These are phyloP conservation scores for Helianthus tuberosus DNA, from an alignment of 129 eudicot genomes.

Conservation along the genomic window DNA sequence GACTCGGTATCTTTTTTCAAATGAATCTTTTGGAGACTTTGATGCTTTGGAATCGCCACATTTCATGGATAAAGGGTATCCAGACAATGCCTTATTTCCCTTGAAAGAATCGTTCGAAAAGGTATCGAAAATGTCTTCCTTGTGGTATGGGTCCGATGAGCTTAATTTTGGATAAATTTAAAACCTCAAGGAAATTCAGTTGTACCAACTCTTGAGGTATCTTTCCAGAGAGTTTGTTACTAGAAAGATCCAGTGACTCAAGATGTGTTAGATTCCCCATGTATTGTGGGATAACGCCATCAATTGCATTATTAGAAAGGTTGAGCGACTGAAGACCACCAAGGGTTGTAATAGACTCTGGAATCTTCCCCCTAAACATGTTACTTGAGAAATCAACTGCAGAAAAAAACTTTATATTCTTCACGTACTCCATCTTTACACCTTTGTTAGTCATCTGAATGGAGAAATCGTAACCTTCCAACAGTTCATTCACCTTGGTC, in stretches of 20 bases:
- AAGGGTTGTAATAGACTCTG: conserved; percentile 26
- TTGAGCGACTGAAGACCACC: conserved; percentile 27
- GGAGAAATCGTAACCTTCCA: neutral
- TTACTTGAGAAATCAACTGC: conserved; percentile 44
- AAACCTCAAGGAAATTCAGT: neutral
- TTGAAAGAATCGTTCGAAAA: neutral
- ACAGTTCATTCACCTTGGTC: neutral
- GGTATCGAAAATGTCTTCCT: conserved; percentile 2
- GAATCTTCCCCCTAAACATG: conserved; percentile 33
- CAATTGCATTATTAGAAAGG: conserved; percentile 40
- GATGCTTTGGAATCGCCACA: neutral
- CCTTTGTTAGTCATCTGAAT: conserved; percentile 21
- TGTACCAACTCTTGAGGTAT: neutral
- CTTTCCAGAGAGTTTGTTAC: neutral
- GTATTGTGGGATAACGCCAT: conserved; percentile 18
- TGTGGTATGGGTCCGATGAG: neutral
- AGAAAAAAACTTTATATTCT: conserved; percentile 5
- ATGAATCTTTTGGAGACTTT: neutral
- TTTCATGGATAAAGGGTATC: neutral
- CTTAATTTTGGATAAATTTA: neutral
- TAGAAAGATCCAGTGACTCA: neutral
- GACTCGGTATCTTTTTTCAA: neutral
- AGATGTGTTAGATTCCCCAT: conserved; percentile 20
- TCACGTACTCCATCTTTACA: conserved; percentile 14
- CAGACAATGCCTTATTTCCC: conserved; percentile 7